phyloP scores from a whole-genome alignment of 2,329 filamentous ascomycete species.

The Rachicladosporium sp. region DNA sequence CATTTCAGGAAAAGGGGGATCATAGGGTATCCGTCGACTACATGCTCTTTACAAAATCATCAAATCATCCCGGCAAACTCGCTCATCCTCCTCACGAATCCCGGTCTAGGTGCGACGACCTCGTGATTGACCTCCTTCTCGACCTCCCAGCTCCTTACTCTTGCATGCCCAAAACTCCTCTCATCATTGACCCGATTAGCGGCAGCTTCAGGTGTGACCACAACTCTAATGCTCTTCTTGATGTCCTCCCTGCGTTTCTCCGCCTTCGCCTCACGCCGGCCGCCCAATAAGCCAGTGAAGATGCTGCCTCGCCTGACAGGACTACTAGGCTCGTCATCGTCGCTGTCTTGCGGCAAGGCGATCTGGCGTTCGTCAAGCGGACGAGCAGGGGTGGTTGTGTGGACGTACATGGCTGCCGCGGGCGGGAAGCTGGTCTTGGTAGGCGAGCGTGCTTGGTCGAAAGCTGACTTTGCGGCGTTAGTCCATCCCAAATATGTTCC shows the following conservation, averaged over 20 bases:
- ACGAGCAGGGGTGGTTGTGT: constrained; percentile 10
- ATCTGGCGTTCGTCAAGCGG: constrained; percentile 11
- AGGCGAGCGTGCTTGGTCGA: constrained; percentile 6
- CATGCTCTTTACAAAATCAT: too few relatives aligned
- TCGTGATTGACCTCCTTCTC: too few relatives aligned
- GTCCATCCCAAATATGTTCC: constrained; percentile 15
- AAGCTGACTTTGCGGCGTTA: constrained; percentile 10
- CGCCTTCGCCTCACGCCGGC: constrained; percentile 10
- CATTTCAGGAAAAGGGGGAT: too few relatives aligned
- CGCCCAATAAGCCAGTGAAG: constrained; percentile 3
- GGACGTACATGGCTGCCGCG: constrained; percentile 5
- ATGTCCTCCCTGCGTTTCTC: constrained; percentile 21
- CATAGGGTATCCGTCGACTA: too few relatives aligned
- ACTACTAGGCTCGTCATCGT: background rate
- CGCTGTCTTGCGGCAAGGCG: constrained; percentile 2
- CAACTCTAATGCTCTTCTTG: constrained; percentile 21
- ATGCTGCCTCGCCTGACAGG: constrained; percentile 1
- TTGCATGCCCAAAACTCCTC: too few relatives aligned
- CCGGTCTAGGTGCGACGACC: too few relatives aligned
- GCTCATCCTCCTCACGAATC: too few relatives aligned
- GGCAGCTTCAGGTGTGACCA: constrained; percentile 5
- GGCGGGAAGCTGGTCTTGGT: constrained; percentile 9
- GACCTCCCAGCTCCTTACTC: too few relatives aligned
- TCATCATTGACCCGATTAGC: too few relatives aligned
- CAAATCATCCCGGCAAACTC: too few relatives aligned